Conservation (phyloP, 495 filamentous ascomycete genomes). For the Penicillium macrosclerotiorum region DNA sequence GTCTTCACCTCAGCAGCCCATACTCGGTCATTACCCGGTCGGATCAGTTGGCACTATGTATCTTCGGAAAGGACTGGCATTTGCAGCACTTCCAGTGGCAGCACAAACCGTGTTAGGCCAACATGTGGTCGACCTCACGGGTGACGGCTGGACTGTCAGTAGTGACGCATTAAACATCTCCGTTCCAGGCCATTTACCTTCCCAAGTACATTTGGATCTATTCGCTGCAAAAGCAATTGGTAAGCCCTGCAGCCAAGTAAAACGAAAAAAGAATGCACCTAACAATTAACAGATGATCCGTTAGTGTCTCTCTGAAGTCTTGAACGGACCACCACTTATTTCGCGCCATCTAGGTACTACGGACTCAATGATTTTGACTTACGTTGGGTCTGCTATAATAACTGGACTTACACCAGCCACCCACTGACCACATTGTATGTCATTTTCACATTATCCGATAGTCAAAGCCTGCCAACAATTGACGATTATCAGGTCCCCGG, state of each 20-base stretch:
- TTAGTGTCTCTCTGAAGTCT: conserved; percentile 33
- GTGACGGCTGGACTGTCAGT: conserved; percentile 54
- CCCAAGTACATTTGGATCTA: conserved; percentile 62
- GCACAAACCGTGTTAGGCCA: conserved; percentile 22
- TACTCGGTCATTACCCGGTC: background rate
- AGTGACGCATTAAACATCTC: conserved; percentile 51
- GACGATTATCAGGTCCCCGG: conserved; percentile 15
- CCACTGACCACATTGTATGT: conserved; percentile 48
- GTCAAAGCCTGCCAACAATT: background rate
- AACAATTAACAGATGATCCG: conserved; percentile 43
- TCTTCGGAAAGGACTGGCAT: conserved; percentile 12
- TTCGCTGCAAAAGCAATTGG: conserved; percentile 51
- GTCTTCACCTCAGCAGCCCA: too few relatives aligned
- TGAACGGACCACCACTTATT: too few relatives aligned
- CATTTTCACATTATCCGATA: background rate
- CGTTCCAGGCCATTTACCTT: conserved; percentile 60
- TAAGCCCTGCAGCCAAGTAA: conserved; percentile 9
- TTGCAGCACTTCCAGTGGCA: conserved; percentile 14
- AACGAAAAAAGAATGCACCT: background rate
- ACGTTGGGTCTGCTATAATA: conserved; percentile 57
- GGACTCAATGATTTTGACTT: conserved; percentile 62
- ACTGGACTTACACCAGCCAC: conserved; percentile 64
- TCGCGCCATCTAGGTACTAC: too few relatives aligned
- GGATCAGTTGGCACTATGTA: conserved; percentile 14
- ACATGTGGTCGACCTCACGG: conserved; percentile 51